Base-by-base conservation (phyloP, 768 basidiomycete species). In the Lentinula raphanica region DNA sequence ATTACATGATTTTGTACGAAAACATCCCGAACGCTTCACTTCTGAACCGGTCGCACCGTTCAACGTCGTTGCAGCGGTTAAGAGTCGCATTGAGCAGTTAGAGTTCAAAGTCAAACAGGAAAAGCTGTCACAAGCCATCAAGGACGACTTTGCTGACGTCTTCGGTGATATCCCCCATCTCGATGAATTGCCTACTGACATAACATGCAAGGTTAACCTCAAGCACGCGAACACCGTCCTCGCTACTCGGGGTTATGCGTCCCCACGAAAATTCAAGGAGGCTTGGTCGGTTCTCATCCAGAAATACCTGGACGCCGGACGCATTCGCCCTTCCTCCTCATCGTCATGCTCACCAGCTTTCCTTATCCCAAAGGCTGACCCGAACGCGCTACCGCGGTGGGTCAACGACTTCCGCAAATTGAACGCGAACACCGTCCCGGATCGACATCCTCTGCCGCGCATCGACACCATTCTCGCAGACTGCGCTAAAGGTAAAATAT, bases 401-500 rank as follows among this genome's bases (percentile, higher is more conserved):
- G 68, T 74, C 0, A 73, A 71, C 31, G 63, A 74, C 15, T 73
- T 64, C 44, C 58, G 66, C 0, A 1, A 44, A 0, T 35, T 75
- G 0, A 74, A 73, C 36, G 42, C 58, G 0, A 69, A 69, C 42
- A 70, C 64, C 0, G 49, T 70, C 0, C 45, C 60, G 0, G 67
- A 72, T 59, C 50, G 53, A 0, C 65, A 65, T 36, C 67, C 65
- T 0, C 46, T 72, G 12, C 72, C 70, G 0, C 60, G 60, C 0
- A 63, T 75, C 23, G 67, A 70, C 48, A 61, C 68, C 23, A 71
- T 74, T 17, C 55, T 74, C 0, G 50, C 64, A 1, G 72, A 76
- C 49, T 74, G 71, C 56, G 70, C 66, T 0, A 69, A 71, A 45
- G 75, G 75, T 0, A 69, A 66, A n/a, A 62, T 75, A 0, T 79